These are phyloP conservation scores for Mariannaea elegans DNA, from an alignment of 2,329 filamentous ascomycete genomes.

Conservation along the genomic window DNA sequence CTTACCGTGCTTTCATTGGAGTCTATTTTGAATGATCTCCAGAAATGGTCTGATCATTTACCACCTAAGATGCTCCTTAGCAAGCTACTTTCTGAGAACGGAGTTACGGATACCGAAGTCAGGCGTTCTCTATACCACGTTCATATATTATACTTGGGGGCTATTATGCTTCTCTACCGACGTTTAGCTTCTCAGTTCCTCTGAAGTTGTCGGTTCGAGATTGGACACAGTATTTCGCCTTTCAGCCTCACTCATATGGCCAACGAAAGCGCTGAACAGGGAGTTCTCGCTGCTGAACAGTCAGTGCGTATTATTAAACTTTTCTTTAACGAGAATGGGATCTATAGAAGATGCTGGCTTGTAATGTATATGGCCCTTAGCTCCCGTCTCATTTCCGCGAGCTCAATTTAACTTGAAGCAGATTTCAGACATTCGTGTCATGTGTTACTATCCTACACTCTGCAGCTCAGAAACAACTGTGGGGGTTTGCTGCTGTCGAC, in stretches of 20 bases:
- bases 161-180: neutral
- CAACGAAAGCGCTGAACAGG: neutral
- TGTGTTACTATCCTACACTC: neutral
- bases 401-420: too few species aligned
- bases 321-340: neutral
- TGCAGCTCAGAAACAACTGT: neutral
- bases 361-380: neutral
- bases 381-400: too few species aligned
- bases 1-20: too few species aligned
- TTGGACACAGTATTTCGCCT: neutral
- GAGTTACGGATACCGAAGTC: too few species aligned
- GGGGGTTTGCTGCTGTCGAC: too few species aligned
- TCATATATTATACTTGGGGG: neutral
- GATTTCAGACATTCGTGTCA: neutral
- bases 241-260: neutral
- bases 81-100: neutral
- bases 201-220: neutral
- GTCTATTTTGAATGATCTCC: too few species aligned
- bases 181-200: neutral
- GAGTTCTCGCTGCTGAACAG: neutral
- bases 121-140: too few species aligned
- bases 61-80: too few species aligned
- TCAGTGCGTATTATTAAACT: neutral
- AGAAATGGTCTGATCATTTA: too few species aligned
- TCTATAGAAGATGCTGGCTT: slow-evolving; percentile 3